Conservation (phyloP, 129 eudicot species). For the Helianthus annuus region HanXRQr2.0-SUNRISE NC_035449.2:147110025-147110524, state of each 20-base stretch:
- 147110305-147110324: constrained; percentile 71
- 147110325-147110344: constrained; percentile 71
- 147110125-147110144: constrained; percentile 72
- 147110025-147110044: not conserved
- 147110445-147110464: constrained; percentile 75
- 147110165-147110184: constrained; percentile 38
- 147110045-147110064: constrained; percentile 31
- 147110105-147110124: constrained; percentile 65
- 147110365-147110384: constrained; percentile 56
- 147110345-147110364: constrained; percentile 62
- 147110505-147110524: constrained; percentile 79
- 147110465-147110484: constrained; percentile 58
- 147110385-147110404: constrained; percentile 73
- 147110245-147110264: constrained; percentile 48
- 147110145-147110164: constrained; percentile 68
- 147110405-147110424: constrained; percentile 54
- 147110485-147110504: constrained; percentile 76
- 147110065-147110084: constrained; percentile 81
- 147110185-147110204: constrained; percentile 36
- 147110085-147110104: constrained; percentile 72
- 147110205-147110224: constrained; percentile 39
- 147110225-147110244: constrained; percentile 35
- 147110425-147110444: constrained; percentile 64
- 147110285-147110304: constrained; percentile 84
- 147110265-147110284: constrained; percentile 55